Percentiles rank a stretch among this genome's conserved stretches.
Conservation (phyloP, 768 basidiomycete species). For the Clavaria fumosa region DNA sequence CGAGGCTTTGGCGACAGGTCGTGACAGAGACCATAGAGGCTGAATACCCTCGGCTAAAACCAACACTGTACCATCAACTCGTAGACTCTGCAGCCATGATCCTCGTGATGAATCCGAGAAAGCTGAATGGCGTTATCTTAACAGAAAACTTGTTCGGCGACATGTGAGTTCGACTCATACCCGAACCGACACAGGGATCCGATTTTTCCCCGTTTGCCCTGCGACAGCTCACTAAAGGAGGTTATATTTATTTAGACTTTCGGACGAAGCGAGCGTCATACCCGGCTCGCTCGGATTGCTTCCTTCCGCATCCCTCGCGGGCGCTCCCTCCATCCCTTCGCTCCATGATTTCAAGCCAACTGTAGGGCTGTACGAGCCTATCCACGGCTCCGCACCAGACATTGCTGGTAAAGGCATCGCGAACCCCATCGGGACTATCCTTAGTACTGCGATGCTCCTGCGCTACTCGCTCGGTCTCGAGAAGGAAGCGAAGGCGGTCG, state of each 20-base stretch:
- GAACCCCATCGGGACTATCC: constrained; percentile 90
- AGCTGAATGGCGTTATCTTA: constrained; percentile 88
- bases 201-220: constrained; percentile 1
- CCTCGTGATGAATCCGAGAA: constrained; percentile 77
- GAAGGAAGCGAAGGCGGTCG: constrained; percentile 70
- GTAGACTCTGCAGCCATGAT: constrained; percentile 97
- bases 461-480: constrained; percentile 90
- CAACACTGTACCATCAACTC: constrained; percentile 83
- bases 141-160: constrained; percentile 97
- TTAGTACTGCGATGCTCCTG: constrained; percentile 84
- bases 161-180: constrained; percentile 80
- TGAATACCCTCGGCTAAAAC: constrained; percentile 79
- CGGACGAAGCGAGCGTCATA: constrained; percentile 93
- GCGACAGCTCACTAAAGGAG: constrained; percentile 1
- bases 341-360: constrained; percentile 51
- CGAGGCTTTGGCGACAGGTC: constrained; percentile 85
- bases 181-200: no score
- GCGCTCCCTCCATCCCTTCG: constrained; percentile 54
- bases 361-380: constrained; percentile 90
- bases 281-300: constrained; percentile 93
- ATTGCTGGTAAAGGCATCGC: constrained; percentile 91
- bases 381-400: constrained; percentile 89
- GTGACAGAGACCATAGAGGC: constrained; percentile 70
- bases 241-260: constrained; percentile 43
- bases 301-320: constrained; percentile 92